Evolutionary conservation across 2,329 filamentous ascomycete species (phyloP).

Genomic region (Neonectria punicea): DNA sequence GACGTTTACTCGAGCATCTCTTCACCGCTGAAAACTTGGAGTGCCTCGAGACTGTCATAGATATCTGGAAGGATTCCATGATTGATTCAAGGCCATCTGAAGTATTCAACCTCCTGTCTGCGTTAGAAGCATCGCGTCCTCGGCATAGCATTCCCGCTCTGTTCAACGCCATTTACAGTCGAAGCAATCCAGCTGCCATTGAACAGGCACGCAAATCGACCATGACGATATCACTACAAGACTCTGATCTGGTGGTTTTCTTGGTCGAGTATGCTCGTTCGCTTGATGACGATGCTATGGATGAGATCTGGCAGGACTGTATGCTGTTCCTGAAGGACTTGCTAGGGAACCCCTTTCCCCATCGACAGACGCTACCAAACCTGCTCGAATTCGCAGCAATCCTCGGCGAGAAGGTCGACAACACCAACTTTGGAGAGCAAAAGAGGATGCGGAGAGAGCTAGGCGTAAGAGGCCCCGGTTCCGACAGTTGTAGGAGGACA

Average conservation of each 20-base stretch:
- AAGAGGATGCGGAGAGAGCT: conserved; percentile 90
- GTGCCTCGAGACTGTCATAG: conserved; percentile 90
- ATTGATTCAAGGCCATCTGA: conserved; percentile 64
- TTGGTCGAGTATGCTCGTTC: conserved; percentile 90
- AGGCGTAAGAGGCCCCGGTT: conserved; percentile 67
- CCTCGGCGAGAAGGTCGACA: conserved; percentile 94
- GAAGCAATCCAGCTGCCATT: conserved; percentile 84
- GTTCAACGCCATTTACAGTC: conserved; percentile 95
- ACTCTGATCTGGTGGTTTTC: conserved; percentile 87
- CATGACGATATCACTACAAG: conserved; percentile 84
- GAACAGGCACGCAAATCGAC: conserved; percentile 86
- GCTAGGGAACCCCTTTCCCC: conserved; percentile 91
- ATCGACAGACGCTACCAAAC: conserved; percentile 87
- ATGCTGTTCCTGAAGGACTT: conserved; percentile 91
- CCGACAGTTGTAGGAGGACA: not conserved
- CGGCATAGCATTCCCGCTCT: conserved; percentile 93
- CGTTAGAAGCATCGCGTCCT: conserved; percentile 89
- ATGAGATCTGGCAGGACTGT: conserved; percentile 97
- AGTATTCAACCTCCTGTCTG: conserved; percentile 88
- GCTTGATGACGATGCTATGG: conserved; percentile 95
- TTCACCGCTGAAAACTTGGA: conserved; percentile 93
- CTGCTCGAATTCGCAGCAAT: conserved; percentile 90
- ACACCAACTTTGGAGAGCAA: conserved; percentile 97
- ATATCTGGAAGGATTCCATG: conserved; percentile 76
- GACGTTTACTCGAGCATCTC: conserved; percentile 89